Percentiles rank a stretch among this genome's conserved stretches.
These are phyloP conservation scores for Plantago coronopus DNA, from an alignment of 305 asterid species.

Conservation along the genomic window DNA sequence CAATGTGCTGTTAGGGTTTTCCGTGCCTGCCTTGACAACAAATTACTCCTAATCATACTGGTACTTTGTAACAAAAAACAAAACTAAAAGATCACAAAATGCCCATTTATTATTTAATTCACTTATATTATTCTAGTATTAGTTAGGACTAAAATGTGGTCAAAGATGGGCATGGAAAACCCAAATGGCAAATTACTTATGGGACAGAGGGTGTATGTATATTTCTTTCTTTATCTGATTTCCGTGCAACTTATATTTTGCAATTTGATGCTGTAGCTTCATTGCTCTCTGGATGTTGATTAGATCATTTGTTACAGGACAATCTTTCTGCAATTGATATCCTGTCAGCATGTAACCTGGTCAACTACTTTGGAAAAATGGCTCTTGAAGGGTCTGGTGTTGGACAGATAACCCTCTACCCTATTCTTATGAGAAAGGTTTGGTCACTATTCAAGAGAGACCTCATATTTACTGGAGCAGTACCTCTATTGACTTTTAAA, in stretches of 20 bases:
- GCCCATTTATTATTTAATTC: no score
- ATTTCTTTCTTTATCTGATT: background rate
- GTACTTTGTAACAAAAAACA: no score
- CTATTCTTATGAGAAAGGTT: slow-evolving; percentile 89
- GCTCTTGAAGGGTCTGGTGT: slow-evolving; percentile 96
- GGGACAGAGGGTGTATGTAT: background rate
- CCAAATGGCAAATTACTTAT: no score
- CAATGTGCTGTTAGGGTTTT: background rate
- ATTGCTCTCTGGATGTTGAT: slow-evolving; percentile 24
- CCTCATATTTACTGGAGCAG: slow-evolving; percentile 8
- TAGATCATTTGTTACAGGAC: slow-evolving; percentile 59
- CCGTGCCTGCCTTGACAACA: background rate
- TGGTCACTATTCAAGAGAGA: slow-evolving; percentile 23
- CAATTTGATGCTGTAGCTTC: slow-evolving; percentile 14
- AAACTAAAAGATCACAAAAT: no score
- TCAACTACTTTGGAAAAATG: slow-evolving; percentile 94
- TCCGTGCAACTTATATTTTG: background rate
- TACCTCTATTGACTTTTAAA: slow-evolving; percentile 17
- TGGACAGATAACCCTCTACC: slow-evolving; percentile 85
- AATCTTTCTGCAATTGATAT: slow-evolving; percentile 97
- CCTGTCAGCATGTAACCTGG: slow-evolving; percentile 97
- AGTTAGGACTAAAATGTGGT: no score
- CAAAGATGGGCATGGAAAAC: no score
- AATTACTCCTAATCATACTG: no score
- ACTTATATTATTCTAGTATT: no score